Percentiles rank a stretch among this genome's conserved stretches.
These are phyloP conservation scores for Ananas comosus DNA, from an alignment of 176 grass and related monocot species.

Conservation along the genomic window DNA sequence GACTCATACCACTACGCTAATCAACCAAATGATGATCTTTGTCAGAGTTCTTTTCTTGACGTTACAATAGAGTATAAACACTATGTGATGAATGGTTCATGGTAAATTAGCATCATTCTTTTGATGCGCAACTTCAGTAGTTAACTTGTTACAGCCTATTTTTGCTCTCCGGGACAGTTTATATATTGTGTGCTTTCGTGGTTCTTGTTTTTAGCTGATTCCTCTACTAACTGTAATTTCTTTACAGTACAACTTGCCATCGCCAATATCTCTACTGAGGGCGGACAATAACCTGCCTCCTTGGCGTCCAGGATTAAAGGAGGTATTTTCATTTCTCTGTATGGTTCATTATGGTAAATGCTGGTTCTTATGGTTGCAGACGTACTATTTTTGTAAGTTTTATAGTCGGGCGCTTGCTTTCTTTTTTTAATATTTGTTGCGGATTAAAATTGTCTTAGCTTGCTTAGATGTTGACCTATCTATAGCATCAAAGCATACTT, in stretches of 20 bases:
- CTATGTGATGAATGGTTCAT: too few relatives aligned
- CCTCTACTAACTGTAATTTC: slow-evolving; percentile 17
- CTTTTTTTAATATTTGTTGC: not conserved
- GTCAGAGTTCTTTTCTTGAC: too few relatives aligned
- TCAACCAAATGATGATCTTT: too few relatives aligned
- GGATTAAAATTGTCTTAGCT: not conserved
- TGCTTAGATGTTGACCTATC: not conserved
- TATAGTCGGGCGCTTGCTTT: not conserved
- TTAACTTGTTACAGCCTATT: not conserved
- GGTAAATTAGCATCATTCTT: too few relatives aligned
- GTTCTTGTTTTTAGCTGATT: not conserved
- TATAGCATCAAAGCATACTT: not conserved
- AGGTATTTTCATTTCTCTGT: slow-evolving; percentile 41
- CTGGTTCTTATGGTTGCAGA: not conserved
- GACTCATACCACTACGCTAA: too few relatives aligned
- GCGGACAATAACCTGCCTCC: slow-evolving; percentile 92
- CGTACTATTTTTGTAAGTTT: not conserved
- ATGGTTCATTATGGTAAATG: not conserved
- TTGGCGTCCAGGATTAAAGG: slow-evolving; percentile 71
- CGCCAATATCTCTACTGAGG: slow-evolving; percentile 63
- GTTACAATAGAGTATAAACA: too few relatives aligned
- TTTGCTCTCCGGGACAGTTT: not conserved
- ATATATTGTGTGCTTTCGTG: not conserved
- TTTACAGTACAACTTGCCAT: slow-evolving; percentile 87
- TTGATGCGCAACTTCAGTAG: too few relatives aligned